These are phyloP conservation scores for Penicillium daleae DNA, from an alignment of 495 filamentous ascomycete species.

Conservation along the genomic window DNA sequence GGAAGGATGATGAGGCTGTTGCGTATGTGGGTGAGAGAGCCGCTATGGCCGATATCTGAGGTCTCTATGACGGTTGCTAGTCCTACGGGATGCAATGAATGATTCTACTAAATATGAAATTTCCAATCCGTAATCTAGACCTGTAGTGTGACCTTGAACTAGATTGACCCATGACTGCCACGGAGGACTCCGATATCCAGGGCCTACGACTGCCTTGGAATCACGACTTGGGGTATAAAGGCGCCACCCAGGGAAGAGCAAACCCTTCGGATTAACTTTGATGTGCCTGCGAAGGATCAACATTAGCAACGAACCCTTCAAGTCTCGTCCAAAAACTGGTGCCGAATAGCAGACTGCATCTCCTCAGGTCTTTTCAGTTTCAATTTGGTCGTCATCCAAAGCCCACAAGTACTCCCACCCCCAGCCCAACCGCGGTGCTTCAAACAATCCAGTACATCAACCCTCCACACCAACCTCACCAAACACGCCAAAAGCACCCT, in stretches of 20 bases:
- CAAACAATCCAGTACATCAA: slow-evolving; percentile 2
- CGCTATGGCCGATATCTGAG: slow-evolving; percentile 9
- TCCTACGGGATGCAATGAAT: slow-evolving; percentile 16
- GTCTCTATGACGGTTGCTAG: slow-evolving; percentile 17
- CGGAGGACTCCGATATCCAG: background rate
- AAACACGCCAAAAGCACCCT: slow-evolving; percentile 13
- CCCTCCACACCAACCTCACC: slow-evolving; percentile 9
- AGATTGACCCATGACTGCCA: background rate
- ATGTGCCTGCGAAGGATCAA: background rate
- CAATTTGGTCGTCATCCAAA: slow-evolving; percentile 51
- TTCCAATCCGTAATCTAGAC: background rate
- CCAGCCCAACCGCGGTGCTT: slow-evolving; percentile 36
- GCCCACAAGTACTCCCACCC: slow-evolving; percentile 31
- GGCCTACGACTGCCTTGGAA: background rate
- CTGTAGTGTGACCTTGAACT: background rate
- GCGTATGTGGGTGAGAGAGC: slow-evolving; percentile 1
- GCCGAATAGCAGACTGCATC: slow-evolving; percentile 15
- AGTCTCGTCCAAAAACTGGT: background rate
- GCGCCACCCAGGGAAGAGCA: background rate
- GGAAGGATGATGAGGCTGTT: background rate
- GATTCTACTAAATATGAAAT: background rate
- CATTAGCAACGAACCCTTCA: slow-evolving; percentile 5
- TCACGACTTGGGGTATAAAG: background rate
- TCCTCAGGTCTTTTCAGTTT: slow-evolving; percentile 69
- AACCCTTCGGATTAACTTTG: background rate